phyloP scores from a whole-genome alignment of 805 yeast species.

The Saccharomyces eubayanus region DNA sequence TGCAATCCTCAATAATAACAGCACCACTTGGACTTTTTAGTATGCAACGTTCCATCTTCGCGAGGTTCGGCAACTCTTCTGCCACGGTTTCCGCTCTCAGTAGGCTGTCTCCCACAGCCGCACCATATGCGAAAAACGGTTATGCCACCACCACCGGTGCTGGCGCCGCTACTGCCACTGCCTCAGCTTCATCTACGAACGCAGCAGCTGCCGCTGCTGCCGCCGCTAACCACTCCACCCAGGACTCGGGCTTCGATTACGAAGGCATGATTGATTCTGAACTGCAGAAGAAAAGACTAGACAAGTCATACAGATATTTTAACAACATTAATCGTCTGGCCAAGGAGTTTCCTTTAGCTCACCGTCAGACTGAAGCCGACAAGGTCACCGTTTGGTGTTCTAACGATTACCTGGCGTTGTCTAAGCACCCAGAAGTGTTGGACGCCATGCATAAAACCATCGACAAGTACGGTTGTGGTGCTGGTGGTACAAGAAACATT shows the following conservation, averaged over 20 bases:
- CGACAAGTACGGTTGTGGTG: slow-evolving; percentile 92
- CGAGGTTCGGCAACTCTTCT: neutral
- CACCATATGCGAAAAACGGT: slow-evolving; percentile 17
- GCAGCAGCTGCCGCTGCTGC: slow-evolving; percentile 25
- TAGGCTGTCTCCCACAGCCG: neutral
- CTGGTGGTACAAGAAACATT: slow-evolving; percentile 98
- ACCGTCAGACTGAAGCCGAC: slow-evolving; percentile 61
- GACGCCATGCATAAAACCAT: slow-evolving; percentile 70
- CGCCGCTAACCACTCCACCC: slow-evolving; percentile 33
- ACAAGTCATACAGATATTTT: slow-evolving; percentile 90
- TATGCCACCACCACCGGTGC: slow-evolving; percentile 30
- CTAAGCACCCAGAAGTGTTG: slow-evolving; percentile 66
- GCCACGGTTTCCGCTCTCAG: neutral
- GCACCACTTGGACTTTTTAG: neutral
- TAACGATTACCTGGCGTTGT: slow-evolving; percentile 94
- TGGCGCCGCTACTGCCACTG: slow-evolving; percentile 26
- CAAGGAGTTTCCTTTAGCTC: slow-evolving; percentile 88
- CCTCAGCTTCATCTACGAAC: slow-evolving; percentile 29
- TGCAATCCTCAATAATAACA: neutral
- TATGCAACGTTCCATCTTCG: neutral
- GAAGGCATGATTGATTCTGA: slow-evolving; percentile 60
- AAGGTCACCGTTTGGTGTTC: slow-evolving; percentile 99
- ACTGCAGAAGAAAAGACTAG: slow-evolving; percentile 64
- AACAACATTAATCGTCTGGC: slow-evolving; percentile 96
- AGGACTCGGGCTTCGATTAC: slow-evolving; percentile 59